Evolutionary conservation across 164 flowering plant species (phyloP).

Genomic region (Umbellularia californica): DNA sequence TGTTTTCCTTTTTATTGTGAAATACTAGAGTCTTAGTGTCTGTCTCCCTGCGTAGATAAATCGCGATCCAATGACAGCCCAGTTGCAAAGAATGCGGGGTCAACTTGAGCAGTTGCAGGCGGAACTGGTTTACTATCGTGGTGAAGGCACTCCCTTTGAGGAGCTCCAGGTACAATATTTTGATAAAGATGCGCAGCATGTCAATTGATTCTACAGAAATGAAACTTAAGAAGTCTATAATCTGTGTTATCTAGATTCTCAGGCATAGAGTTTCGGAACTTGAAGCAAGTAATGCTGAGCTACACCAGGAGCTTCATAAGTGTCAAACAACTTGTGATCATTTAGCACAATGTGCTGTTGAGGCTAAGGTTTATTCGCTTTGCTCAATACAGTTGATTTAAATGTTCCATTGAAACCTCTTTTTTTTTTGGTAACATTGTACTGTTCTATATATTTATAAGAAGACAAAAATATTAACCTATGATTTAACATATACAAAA

Average conservation of each 20-base stretch:
- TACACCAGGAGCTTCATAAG: conserved; percentile 66
- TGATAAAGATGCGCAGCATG: neutral
- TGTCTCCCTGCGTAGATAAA: conserved; percentile 50
- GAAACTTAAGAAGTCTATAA: neutral
- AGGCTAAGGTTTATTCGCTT: conserved; percentile 68
- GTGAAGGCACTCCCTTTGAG: conserved; percentile 75
- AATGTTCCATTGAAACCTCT: neutral
- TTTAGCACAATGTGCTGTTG: conserved; percentile 63
- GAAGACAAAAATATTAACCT: too few relatives aligned
- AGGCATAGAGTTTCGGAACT: conserved; percentile 72
- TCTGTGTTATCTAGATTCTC: conserved; percentile 46
- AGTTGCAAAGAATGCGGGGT: conserved; percentile 79
- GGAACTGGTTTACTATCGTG: conserved; percentile 70
- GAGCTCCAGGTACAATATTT: conserved; percentile 68
- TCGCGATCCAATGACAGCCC: conserved; percentile 86
- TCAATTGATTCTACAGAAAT: neutral
- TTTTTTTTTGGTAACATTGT: too few relatives aligned
- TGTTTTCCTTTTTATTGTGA: neutral
- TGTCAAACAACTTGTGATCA: conserved; percentile 50
- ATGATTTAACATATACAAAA: too few relatives aligned
- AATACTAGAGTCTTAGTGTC: neutral
- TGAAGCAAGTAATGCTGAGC: conserved; percentile 78
- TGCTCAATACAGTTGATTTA: neutral
- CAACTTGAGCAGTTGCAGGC: conserved; percentile 91
- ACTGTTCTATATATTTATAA: too few relatives aligned